A percentile compares a stretch with the other conserved stretches of the same genome.
Conservation (phyloP, 371 early-diverging fungal genomes). For the Entomophthora muscae region DNA sequence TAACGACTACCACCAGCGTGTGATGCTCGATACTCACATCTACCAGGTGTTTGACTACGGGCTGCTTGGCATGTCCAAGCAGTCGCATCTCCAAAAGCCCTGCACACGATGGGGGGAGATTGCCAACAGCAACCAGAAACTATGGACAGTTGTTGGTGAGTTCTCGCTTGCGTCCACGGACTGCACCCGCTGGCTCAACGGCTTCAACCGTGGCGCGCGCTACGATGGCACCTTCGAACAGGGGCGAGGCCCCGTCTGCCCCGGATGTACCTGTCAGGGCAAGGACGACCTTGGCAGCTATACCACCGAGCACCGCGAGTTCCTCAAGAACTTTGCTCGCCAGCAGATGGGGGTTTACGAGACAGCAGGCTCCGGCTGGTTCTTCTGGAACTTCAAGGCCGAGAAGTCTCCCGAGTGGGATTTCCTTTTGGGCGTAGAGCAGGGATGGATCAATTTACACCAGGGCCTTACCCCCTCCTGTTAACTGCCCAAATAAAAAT, state of each 20-base stretch:
- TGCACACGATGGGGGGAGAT: not conserved
- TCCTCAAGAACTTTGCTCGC: slow-evolving; percentile 21
- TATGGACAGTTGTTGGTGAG: slow-evolving; percentile 3
- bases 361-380: slow-evolving; percentile 36
- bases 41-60: slow-evolving; percentile 22
- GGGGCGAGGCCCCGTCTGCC: slow-evolving; percentile 11
- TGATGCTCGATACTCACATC: slow-evolving; percentile 22
- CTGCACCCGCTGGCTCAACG: slow-evolving; percentile 52
- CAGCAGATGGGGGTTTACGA: slow-evolving; percentile 36
- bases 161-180: slow-evolving; percentile 49
- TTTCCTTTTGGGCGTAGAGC: slow-evolving; percentile 19
- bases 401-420: slow-evolving; percentile 21
- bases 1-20: slow-evolving; percentile 11
- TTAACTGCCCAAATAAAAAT: not conserved
- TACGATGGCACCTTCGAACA: slow-evolving; percentile 37
- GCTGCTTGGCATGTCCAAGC: slow-evolving; percentile 6
- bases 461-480: not conserved
- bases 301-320: slow-evolving; percentile 17
- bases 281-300: slow-evolving; percentile 18
- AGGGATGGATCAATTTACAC: slow-evolving; percentile 15
- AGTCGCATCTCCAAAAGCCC: not conserved
- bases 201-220: slow-evolving; percentile 40
- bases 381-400: slow-evolving; percentile 59
- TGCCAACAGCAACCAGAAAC: not conserved
- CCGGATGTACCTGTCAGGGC: slow-evolving; percentile 26